Base-by-base conservation (phyloP, 2,329 filamentous ascomycete genomes). In the Magnaporthiopsis incrustans region DNA sequence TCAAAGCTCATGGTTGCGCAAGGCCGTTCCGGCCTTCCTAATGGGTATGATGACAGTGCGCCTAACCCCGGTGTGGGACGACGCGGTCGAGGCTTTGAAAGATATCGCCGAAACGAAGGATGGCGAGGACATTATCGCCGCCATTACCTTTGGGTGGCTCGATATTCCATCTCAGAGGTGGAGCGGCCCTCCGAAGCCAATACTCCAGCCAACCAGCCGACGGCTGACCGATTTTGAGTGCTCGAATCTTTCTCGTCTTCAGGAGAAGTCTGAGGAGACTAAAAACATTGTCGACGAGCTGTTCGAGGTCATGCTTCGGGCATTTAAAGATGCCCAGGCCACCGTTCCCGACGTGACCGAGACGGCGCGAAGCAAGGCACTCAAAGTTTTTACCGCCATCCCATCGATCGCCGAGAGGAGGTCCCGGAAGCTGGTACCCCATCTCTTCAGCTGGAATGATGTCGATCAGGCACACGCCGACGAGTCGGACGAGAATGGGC, bases 21-120 rank as follows among this genome's bases (percentile, higher is more conserved):
- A 84, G 69, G 86, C 92, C 8, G 83, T 98, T 35, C 90, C 93
- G 0, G 82, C 85, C 0, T 98, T 93, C 71, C 87, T 92, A 70
- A 97, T 97, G 70, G 95, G 95, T 61, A 84, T 97, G 75, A 82
- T 98, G 66, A 95, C 93, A 0, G 87, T 96, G 61, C 91, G 89
- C 69, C 81, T 97, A 68, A 85, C 92, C 0, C 92, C 92, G 50
- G 81, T 96, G 7, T 97, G 94, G 91, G 91, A 96, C 66, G 91
- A 96, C 70, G 85, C 91, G 0, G 86, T 89, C 62, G 84, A 87
- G 64, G 87, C 90, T 0, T 77, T 99, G 71, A 89, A 91, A 70
- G 82, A 88, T 62, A 87, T 99, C 63, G 84, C 87, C 26, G 83
- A 90, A 68, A 83, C 82, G 27, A 88, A 89, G 68, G 76, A 78